Evolutionary conservation across 2,329 filamentous ascomycete species (phyloP), one percentile per base, ranked within the genome.

Genomic region (Trichoderma brevicompactum): DNA sequence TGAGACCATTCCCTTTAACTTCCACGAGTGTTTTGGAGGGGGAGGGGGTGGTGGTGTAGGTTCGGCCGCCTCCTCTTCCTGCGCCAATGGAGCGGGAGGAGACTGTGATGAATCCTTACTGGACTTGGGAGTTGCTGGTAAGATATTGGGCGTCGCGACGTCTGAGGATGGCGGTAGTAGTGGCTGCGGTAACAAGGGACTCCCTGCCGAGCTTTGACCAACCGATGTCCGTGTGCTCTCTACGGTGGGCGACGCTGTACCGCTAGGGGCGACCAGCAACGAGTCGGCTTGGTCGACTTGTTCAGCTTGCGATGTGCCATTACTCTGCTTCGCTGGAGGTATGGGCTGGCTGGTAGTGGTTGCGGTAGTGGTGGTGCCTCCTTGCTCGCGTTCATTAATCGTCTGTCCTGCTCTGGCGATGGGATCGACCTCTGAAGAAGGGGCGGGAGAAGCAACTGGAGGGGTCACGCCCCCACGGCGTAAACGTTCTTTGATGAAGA

Each of bases 1-100:
- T 2, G 94, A 94, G 0, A 99, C 94, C 79, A 99, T 94, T 12
- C 95, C 95, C 79, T 99, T 99, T 60, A 99, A 82, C 77, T 97
- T 98, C 95, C 95, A 99, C 10, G 95, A 92, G 73, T 96, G 93
- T 72, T 97, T 97, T 0, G 90, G 91, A 1, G 85, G 86, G 2
- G 90, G 89, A 50, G 89, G 87, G 9, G 87, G 84, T 2, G 87
- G 54, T 6, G 48, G 60, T 32, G 40, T 44, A 19, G 60, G 53
- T 34, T 48, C 79, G 28, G 80, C 76, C 34, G 79, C 78, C 23
- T 76, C 69, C 7, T 63, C 60, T 28, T 63, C 60, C 74, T 58
- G 36, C 54, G 60, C 8, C 64, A 66, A 10, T 69, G 68, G 23
- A 62, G 40, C 55, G 10, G 66, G 17, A 2, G 64, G 43, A 9